These are phyloP conservation scores for Inga laurina DNA, from an alignment of 306 rosid species.

Conservation along the genomic window DNA sequence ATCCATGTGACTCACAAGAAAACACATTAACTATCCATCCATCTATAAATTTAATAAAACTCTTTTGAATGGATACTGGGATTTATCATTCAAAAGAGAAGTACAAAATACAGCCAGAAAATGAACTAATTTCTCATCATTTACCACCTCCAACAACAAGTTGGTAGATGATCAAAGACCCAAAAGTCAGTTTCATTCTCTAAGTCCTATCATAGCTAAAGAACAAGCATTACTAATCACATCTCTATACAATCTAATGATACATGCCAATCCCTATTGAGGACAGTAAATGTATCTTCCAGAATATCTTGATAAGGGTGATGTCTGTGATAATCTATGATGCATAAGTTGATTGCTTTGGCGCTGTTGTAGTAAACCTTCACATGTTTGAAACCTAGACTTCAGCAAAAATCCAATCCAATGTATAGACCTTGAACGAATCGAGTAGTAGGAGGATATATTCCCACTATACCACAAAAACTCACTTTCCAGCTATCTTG, in stretches of 20 bases:
- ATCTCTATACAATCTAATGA: not conserved
- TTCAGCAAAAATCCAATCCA: not conserved
- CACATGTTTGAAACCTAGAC: not conserved
- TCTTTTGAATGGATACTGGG: not conserved
- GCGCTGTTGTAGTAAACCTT: not conserved
- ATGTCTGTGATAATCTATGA: not conserved
- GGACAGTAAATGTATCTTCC: not conserved
- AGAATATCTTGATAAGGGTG: not conserved
- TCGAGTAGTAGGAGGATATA: not conserved
- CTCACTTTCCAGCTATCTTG: not conserved
- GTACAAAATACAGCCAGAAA: not conserved
- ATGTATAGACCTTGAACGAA: not conserved
- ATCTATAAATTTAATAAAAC: no score
- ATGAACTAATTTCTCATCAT: not conserved
- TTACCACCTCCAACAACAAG: not conserved
- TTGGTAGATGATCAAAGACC: not conserved
- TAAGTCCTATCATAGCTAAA: not conserved
- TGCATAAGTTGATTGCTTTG: not conserved
- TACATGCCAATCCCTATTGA: not conserved
- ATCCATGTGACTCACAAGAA: no score
- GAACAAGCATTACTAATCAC: not conserved
- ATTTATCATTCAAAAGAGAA: not conserved
- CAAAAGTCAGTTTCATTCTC: not conserved
- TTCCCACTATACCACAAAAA: not conserved
- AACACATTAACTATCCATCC: no score